Conservation (phyloP, 768 basidiomycete species). For the Russula dissimulans region DNA sequence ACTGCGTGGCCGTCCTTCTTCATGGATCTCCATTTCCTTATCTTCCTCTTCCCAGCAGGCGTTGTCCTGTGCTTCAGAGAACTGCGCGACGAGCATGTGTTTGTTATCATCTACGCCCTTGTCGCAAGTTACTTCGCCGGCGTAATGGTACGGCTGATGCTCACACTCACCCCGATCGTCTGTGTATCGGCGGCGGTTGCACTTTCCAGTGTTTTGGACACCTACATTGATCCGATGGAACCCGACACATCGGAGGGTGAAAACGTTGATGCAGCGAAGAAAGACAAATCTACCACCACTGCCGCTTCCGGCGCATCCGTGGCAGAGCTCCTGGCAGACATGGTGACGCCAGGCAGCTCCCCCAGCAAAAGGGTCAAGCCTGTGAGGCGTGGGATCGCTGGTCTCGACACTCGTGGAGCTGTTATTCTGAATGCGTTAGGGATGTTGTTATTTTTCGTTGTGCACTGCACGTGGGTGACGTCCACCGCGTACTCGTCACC, state of each 20-base stretch:
- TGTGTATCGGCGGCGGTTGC: slow-evolving; percentile 91
- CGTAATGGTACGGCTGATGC: slow-evolving; percentile 99
- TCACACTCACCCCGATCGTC: slow-evolving; percentile 93
- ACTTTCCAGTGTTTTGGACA: slow-evolving; percentile 78
- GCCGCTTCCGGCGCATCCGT: slow-evolving; percentile 19
- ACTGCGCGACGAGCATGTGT: slow-evolving; percentile 92
- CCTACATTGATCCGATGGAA: slow-evolving; percentile 77
- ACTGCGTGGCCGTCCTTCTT: slow-evolving; percentile 99
- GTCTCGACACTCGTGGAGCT: slow-evolving; percentile 70
- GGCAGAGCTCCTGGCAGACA: slow-evolving; percentile 16
- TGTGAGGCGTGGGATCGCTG: slow-evolving; percentile 60
- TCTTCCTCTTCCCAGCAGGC: slow-evolving; percentile 96
- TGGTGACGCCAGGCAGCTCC: slow-evolving; percentile 7
- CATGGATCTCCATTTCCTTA: slow-evolving; percentile 97
- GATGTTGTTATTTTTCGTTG: slow-evolving; percentile 83
- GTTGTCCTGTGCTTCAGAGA: slow-evolving; percentile 90
- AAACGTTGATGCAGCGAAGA: slow-evolving; percentile 34
- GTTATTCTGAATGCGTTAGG: slow-evolving; percentile 67
- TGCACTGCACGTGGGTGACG: slow-evolving; percentile 97
- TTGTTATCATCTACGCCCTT: slow-evolving; percentile 95
- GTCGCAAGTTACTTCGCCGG: slow-evolving; percentile 98
- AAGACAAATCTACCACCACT: slow-evolving; percentile 37
- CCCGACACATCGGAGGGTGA: slow-evolving; percentile 40
- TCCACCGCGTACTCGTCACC: slow-evolving; percentile 94
- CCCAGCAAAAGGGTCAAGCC: slow-evolving; percentile 27